Percentiles rank a stretch among this genome's conserved stretches.
phyloP scores from a whole-genome alignment of 345 rosid species.

The Salix arbutifolia region DNA sequence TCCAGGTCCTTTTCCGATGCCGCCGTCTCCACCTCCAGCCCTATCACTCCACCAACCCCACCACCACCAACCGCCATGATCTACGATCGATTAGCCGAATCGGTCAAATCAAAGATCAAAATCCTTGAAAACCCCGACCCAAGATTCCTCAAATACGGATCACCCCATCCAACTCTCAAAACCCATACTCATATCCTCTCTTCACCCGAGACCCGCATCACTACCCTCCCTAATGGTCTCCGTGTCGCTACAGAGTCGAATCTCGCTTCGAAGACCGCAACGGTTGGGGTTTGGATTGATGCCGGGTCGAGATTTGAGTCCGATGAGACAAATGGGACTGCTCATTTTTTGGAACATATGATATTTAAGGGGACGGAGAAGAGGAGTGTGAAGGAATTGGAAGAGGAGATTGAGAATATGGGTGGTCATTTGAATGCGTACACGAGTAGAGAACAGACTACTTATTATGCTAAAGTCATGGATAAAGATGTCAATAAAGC shows the following conservation, averaged over 20 bases:
- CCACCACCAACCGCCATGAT: slow-evolving; percentile 64
- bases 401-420: slow-evolving; percentile 94
- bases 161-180: slow-evolving; percentile 63
- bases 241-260: slow-evolving; percentile 89
- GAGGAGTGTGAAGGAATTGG: slow-evolving; percentile 54
- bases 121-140: slow-evolving; percentile 74
- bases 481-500: slow-evolving; percentile 67
- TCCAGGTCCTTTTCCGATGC: slow-evolving; percentile 43
- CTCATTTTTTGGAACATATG: slow-evolving; percentile 97
- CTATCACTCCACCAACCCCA: slow-evolving; percentile 38
- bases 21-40: slow-evolving; percentile 30
- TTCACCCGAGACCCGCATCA: slow-evolving; percentile 81
- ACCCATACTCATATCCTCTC: slow-evolving; percentile 78
- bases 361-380: slow-evolving; percentile 87
- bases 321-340: slow-evolving; percentile 81
- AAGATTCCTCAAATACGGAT: slow-evolving; percentile 86
- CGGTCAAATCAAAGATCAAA: slow-evolving; percentile 55
- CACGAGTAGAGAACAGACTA: slow-evolving; percentile 93
- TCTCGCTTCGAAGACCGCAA: slow-evolving; percentile 67
- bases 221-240: slow-evolving; percentile 84
- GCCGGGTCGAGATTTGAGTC: slow-evolving; percentile 94
- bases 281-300: slow-evolving; percentile 98
- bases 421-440: slow-evolving; percentile 96
- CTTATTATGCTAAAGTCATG: slow-evolving; percentile 88
- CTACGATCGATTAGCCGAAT: slow-evolving; percentile 71